Evolutionary conservation across 768 basidiomycete species (phyloP).

Genomic region (Harrya chromipes): DNA sequence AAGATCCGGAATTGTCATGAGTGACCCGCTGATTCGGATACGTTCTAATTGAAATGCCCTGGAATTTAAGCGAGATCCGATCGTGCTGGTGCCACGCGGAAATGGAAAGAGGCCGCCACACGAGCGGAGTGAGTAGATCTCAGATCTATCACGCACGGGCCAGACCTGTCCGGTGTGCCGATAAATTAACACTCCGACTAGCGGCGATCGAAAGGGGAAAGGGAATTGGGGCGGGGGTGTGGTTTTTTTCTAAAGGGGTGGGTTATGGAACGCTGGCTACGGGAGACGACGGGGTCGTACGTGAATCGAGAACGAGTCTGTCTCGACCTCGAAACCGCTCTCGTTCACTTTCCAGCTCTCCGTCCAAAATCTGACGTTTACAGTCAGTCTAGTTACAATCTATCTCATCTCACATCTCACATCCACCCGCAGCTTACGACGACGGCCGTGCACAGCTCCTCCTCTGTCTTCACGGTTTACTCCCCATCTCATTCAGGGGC

Average conservation of each 20-base stretch:
- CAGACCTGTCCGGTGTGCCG: slow-evolving; percentile 7
- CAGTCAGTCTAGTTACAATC: slow-evolving; percentile 39
- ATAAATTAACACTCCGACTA: too few relatives aligned
- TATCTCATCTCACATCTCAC: slow-evolving; percentile 3
- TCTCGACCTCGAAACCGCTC: slow-evolving; percentile 58
- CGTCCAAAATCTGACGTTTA: slow-evolving; percentile 81
- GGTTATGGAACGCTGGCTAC: slow-evolving; percentile 59
- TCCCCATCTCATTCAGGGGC: slow-evolving; percentile 78
- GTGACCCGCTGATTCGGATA: slow-evolving; percentile 25
- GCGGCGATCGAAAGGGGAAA: slow-evolving; percentile 13
- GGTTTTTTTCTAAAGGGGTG: background rate
- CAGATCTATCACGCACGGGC: slow-evolving; percentile 14
- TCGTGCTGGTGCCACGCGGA: slow-evolving; percentile 31
- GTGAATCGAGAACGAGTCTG: slow-evolving; percentile 52
- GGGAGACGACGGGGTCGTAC: slow-evolving; percentile 61
- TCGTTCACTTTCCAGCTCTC: slow-evolving; percentile 53
- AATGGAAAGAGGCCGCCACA: slow-evolving; percentile 50
- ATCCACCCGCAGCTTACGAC: slow-evolving; percentile 66
- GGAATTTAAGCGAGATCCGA: slow-evolving; percentile 27
- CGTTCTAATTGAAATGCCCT: slow-evolving; percentile 32
- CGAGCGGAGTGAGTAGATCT: slow-evolving; percentile 41
- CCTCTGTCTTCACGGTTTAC: slow-evolving; percentile 85
- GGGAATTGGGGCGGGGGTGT: background rate
- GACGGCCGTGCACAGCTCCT: slow-evolving; percentile 92
- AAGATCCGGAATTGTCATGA: slow-evolving; percentile 47